Evolutionary conservation across 2,329 filamentous ascomycete genomes (phyloP), one percentile per base, ranked within the genome.

Genomic region (Chaetomium sp.): DNA sequence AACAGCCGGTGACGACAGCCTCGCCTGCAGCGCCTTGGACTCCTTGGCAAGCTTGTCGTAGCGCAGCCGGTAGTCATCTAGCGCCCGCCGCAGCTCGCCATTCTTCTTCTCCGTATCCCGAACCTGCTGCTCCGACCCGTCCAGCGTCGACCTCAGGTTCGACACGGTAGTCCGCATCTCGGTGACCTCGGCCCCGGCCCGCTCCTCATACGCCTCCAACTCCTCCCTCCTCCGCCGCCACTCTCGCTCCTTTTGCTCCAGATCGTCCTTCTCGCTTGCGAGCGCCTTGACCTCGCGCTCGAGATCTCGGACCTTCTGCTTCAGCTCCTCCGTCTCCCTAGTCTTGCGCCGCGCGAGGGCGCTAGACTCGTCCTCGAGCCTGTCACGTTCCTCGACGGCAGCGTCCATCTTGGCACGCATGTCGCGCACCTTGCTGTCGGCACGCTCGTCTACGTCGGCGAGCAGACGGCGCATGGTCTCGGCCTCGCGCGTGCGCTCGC

Each of bases 391-490:
- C 75, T 97, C 93, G n/a, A 96, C 85, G 0, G 93, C 93, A 1
- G 91, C 83, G 72, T 98, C 94, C 83, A 98, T 89, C 2, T 90
- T 87, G 64, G 92, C 88, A 61, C 92, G 90, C 88, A 97, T 95
- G 69, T 98, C 94, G 31, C 92, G 88, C 21, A 96, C 86, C 73
- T 92, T 91, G 66, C 82, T 82, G 69, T 98, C 93, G 1, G 93
- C 88, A 10, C 91, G 85, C 65, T 90, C 87, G 75, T 98, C 92
- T 9, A 93, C 91, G 69, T 98, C 94, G 19, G 89, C 89, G 13
- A 99, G 81, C 65, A 98, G 83, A 57, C 93, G 84, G 38, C 95
- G 87, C 93, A 99, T 98, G 0, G 92, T 97, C 79, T 98, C 94
- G 29, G 88, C 91, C 78, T 99, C 95, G 51, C 95, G 87, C 4